These are phyloP conservation scores for Solanum dulcamara DNA, from an alignment of 257 asterid species.

Conservation along the genomic window DNA sequence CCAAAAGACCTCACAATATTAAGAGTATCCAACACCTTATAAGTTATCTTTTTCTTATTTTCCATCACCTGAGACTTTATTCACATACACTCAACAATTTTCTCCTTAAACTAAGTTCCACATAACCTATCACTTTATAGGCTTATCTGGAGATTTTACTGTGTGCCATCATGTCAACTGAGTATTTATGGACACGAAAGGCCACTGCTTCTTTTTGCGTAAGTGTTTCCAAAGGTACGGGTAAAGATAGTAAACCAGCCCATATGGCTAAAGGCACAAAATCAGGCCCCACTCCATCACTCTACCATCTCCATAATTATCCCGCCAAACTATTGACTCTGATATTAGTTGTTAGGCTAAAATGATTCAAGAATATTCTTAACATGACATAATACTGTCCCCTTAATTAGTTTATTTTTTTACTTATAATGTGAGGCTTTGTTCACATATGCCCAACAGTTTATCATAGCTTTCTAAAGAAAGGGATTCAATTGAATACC, in stretches of 20 bases:
- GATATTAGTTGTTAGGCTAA: not conserved
- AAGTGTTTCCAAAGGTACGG: not conserved
- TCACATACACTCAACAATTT: not conserved
- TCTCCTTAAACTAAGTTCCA: not conserved
- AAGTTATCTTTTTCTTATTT: not conserved
- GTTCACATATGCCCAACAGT: not conserved
- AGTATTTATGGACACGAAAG: not conserved
- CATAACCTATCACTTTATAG: not conserved
- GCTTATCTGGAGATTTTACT: not conserved
- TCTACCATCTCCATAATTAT: not conserved
- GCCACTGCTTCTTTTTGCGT: not conserved
- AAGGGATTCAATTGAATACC: not conserved
- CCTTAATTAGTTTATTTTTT: too few species aligned
- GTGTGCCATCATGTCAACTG: not conserved
- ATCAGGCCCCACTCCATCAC: not conserved
- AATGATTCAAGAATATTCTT: not conserved
- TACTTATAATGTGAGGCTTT: not conserved
- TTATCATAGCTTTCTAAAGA: not conserved
- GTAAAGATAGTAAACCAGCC: not conserved
- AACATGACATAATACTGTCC: not conserved
- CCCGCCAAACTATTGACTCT: accelerated
- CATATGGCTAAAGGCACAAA: not conserved
- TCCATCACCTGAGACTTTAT: not conserved
- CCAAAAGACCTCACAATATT: not conserved
- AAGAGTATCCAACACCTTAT: not conserved